Evolutionary conservation across 148 eudicot genomes (phyloP).

Genomic region (Rhododendron henanense): DNA sequence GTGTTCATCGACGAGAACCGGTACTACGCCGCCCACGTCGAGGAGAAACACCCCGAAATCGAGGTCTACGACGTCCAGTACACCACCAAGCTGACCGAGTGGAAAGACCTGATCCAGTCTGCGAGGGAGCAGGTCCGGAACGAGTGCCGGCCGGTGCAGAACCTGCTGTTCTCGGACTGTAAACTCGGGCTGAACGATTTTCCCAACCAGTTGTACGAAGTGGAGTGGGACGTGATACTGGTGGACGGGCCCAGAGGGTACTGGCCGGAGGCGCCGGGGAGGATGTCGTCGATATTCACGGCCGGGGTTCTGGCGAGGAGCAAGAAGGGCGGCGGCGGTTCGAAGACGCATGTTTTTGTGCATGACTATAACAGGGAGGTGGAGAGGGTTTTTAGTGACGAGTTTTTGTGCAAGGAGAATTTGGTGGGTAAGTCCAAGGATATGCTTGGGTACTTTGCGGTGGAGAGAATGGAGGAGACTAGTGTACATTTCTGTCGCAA

Average conservation of each 20-base stretch:
- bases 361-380: constrained; percentile 51
- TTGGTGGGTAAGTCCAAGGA: constrained; percentile 45
- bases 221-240: constrained; percentile 64
- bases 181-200: constrained; percentile 58
- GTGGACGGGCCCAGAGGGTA: constrained; percentile 70
- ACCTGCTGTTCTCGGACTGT: constrained; percentile 62
- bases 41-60: constrained; percentile 61
- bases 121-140: constrained; percentile 44
- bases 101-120: constrained; percentile 32
- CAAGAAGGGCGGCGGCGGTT: constrained; percentile 32
- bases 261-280: constrained; percentile 70
- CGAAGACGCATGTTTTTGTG: constrained; percentile 59
- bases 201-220: constrained; percentile 61
- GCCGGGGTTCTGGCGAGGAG: constrained; percentile 63
- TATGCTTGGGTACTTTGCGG: constrained; percentile 49
- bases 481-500: constrained; percentile 41
- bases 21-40: constrained; percentile 62
- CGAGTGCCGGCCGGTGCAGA: constrained; percentile 69
- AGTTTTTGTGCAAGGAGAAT: constrained; percentile 63
- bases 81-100: constrained; percentile 49
- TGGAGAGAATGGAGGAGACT: constrained; percentile 48
- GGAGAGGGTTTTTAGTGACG: constrained; percentile 45
- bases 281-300: constrained; percentile 64
- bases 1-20: constrained; percentile 73
- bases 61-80: constrained; percentile 72